Evolutionary conservation across 495 filamentous ascomycete genomes (phyloP), one percentile per base, ranked within the genome.

Genomic region (Delitschia confertaspora): DNA sequence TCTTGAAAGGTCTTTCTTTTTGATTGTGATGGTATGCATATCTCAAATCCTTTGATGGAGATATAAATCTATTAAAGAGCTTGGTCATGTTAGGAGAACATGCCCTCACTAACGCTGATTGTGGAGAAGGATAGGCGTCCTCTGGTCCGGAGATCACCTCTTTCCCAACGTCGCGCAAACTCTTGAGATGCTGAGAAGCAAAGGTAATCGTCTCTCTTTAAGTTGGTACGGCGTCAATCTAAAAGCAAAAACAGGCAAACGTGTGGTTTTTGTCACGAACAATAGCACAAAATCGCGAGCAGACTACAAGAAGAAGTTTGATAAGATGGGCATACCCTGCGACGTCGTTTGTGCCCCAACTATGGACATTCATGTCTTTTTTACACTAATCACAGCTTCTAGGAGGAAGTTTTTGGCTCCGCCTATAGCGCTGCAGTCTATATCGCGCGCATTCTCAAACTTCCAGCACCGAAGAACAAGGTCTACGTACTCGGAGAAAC

Each of bases 221-320:
- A 8, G 1, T 21, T 2, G 20, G 6, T 8, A 10, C 8, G 13
- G 1, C 9, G n/a, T 8, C 27, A 18, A 19, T 41, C 9, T n/a
- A n/a, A 31, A 18, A 45, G 11, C 21, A 4, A 8, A 29, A 14
- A 1, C 49, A 91, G 88, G 85, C 41, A 99, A 99, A 63, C 83
- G 80, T 63, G 69, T 91, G 13, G 79, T 99, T 45, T 99, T 99
- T 60, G 91, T 99, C 33, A 96, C 91, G 3, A 99, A 99, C 64
- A 99, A 99, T 72, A 93, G 85, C 60, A 96, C 91, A 20, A 96
- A 96, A 61, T 94, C 89, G 13, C 84, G 91, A 13, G 71, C 76
- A 18, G 85, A 93, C 56, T 96, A 96, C 64, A 78, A 80, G 61
- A 88, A 88, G 66, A 96, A 95, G 54, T 76, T 98, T 33, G 77